Evolutionary conservation across 805 yeast genomes (phyloP), one percentile per base, ranked within the genome.

Genomic region (Wickerhamiella australiensis): DNA sequence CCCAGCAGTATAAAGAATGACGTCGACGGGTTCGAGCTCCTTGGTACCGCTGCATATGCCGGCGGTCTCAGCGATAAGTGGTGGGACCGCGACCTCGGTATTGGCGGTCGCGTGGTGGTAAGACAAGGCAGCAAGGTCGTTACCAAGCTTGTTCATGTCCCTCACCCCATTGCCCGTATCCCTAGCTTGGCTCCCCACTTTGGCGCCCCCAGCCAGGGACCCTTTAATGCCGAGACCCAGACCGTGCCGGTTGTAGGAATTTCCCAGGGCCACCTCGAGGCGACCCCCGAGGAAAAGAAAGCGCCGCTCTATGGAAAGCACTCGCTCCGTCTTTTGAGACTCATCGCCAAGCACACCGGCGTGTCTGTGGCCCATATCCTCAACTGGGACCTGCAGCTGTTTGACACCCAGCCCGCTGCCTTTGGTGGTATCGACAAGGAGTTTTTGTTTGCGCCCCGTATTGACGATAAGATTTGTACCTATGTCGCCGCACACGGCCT

Each of bases 131-230:
- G 63, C 23, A 59, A 42, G 33, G 57, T 65, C 51, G 51, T 56
- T 47, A 59, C 67, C 43, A 64, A 64, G 57, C 63, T 69, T 13
- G 69, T 69, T 17, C 61, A 62, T 17, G 56, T 67, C 26, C 68
- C 68, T 8, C 61, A 65, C 53, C 73, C 72, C 18, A 56, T 85
- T 58, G 95, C 88, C 12, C 79, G 79, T 57, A 82, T 85, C 49
- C 94, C 95, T 4, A 75, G 90, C 1, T 70, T 86, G 60, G 95
- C 95, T 5, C 88, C 88, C 3, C 95, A 85, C 67, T 86, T 85
- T 63, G 95, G 95, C 43, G 68, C 70, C 2, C 79, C 79, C 5
- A 72, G 86, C 2, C 59, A 65, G 21, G 81, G 81, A 7, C 88
- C 88, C 5, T 83, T 80, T 67, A 84, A 86, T 67, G 69, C 68